Conservation (phyloP, 345 rosid genomes). For the Populus nigra region DNA sequence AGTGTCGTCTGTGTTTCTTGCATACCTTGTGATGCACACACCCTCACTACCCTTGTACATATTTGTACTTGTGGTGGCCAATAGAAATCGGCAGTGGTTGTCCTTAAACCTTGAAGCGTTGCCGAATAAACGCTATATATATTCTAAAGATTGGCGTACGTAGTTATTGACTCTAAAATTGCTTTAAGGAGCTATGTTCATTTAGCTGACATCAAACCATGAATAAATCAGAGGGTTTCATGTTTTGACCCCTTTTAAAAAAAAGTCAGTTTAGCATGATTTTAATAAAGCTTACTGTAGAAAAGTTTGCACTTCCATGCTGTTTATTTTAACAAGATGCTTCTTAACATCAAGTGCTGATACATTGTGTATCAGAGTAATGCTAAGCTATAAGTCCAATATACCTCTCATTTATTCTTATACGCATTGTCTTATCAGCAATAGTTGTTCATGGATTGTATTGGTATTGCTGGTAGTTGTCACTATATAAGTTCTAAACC, state of each 20-base stretch:
- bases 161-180: neutral
- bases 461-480: too few species aligned
- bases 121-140: neutral
- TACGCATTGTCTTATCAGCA: too few species aligned
- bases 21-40: neutral
- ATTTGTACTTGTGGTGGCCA: neutral
- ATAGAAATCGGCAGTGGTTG: neutral
- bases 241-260: neutral
- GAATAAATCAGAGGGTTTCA: neutral
- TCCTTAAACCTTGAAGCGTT: neutral
- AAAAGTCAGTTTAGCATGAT: too few species aligned
- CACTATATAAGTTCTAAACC: neutral
- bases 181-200: neutral
- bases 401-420: too few species aligned
- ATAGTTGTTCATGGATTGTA: neutral
- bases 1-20: conserved; percentile 7
- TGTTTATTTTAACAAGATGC: too few species aligned
- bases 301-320: too few species aligned
- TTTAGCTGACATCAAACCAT: neutral
- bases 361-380: too few species aligned
- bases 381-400: too few species aligned
- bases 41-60: neutral
- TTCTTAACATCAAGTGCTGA: too few species aligned
- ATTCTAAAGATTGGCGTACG: neutral
- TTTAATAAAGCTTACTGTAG: too few species aligned